These are phyloP conservation scores for Cryptococcus floricola DNA, from an alignment of 1,284 basidiomycete species.

Conservation along the genomic window DNA sequence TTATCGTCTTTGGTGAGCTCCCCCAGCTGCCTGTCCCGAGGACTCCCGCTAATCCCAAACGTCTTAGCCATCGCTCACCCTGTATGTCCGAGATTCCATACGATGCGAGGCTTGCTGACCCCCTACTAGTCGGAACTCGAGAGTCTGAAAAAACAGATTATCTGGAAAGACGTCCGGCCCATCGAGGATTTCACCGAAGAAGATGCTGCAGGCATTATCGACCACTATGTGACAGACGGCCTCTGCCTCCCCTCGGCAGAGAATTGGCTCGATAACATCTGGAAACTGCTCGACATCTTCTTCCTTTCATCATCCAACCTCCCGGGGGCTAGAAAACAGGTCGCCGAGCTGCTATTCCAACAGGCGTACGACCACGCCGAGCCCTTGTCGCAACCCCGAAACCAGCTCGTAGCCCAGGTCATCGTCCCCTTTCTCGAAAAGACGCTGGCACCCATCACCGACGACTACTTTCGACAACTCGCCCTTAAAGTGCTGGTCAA, in stretches of 20 bases:
- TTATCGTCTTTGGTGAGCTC: no score
- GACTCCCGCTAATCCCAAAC: no score
- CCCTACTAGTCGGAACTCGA: no score
- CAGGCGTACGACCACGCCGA: slow-evolving; percentile 49
- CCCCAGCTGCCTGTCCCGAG: no score
- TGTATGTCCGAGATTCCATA: no score
- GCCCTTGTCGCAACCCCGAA: slow-evolving; percentile 45
- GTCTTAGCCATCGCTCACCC: no score
- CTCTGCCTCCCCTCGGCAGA: slow-evolving; percentile 51
- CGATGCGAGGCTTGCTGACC: no score
- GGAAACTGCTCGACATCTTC: slow-evolving; percentile 49
- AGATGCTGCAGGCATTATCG: slow-evolving; percentile 48
- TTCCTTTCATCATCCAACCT: slow-evolving; percentile 29
- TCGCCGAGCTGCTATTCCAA: slow-evolving; percentile 45
- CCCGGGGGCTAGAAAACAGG: slow-evolving; percentile 34
- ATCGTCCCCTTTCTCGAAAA: slow-evolving; percentile 50
- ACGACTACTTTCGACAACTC: slow-evolving; percentile 40
- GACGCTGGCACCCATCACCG: slow-evolving; percentile 42
- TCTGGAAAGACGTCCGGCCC: no score
- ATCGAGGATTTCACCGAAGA: slow-evolving; percentile 38
- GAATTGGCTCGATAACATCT: slow-evolving; percentile 52
- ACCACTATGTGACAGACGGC: slow-evolving; percentile 50
- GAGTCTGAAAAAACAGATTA: no score
- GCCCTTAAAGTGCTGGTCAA: slow-evolving; percentile 45
- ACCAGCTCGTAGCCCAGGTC: slow-evolving; percentile 45